Base-by-base conservation (phyloP, 495 filamentous ascomycete genomes). In the Cercophora samala region DNA sequence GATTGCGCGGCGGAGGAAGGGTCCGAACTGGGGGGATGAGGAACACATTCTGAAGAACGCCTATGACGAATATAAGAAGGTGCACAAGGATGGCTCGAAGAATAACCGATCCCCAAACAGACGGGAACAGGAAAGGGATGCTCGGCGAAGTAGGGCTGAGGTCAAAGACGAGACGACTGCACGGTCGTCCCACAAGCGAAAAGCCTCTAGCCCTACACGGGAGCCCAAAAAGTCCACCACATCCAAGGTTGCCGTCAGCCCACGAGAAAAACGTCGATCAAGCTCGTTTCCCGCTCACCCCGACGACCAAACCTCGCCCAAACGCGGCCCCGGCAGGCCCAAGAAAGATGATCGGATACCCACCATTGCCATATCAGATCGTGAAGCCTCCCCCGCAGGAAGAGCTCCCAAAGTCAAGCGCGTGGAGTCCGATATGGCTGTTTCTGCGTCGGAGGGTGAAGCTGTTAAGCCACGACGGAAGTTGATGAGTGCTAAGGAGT, bases 1-100 rank as follows among this genome's bases (percentile, higher is more conserved):
- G 46, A 85, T 98, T 60, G 91, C 95, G 18, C 85, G 88, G 65
- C 87, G 90, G 37, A 88, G 93, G 52, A 87, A 87, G 64, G 93
- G 95, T 1, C 90, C 92, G 51, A 87, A 89, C 62, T 97, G 93
- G 94, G 88, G 93, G 73, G 89, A 93, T 69, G 95, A 99, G 75
- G 87, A 89, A 63, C 84, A 90, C n/a, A 78, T 96, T 58, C 77
- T 99, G 58, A 91, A 93, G 74, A 81, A 86, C 46, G 91, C 92
- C 5, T 94, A 89, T 68, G 90, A 97, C 53, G 85, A 87, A 22
- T 86, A 84, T 71, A 80, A 74, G 58, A 81, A 83, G 68, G 70
- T 70, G 2, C 79, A 84, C 56, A 81, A 82, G 37, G 69, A 73
- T 52, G 66, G 61, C 53, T 68, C 75, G 8, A 80, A 84, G 77